Evolutionary conservation across 2,329 filamentous ascomycete genomes (phyloP).

Genomic region (Akanthomyces uredinophilus): DNA sequence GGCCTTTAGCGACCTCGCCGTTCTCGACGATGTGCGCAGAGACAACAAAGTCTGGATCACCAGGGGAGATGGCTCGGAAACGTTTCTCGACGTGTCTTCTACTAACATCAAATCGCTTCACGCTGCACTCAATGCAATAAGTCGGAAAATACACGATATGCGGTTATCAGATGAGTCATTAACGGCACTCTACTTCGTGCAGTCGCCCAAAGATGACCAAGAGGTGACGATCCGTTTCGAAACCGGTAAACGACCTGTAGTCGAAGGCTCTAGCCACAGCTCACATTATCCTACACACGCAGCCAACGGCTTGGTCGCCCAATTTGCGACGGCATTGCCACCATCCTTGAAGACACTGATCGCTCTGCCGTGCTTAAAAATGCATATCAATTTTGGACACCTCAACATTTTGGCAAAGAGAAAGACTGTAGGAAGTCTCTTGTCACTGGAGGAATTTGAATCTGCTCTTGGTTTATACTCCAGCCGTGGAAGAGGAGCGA

Average conservation of each 20-base stretch:
- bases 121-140: constrained; percentile 25
- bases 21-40: constrained; percentile 26
- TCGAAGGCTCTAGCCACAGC: not conserved
- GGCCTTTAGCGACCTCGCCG: constrained; percentile 21
- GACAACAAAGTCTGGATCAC: constrained; percentile 29
- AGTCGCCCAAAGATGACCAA: constrained; percentile 17
- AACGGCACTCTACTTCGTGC: constrained; percentile 24
- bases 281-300: not conserved
- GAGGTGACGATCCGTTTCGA: constrained; percentile 21
- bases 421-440: constrained; percentile 20
- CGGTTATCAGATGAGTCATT: constrained; percentile 24
- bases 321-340: constrained; percentile 20
- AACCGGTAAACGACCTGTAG: constrained; percentile 22
- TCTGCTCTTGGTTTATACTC: constrained; percentile 25
- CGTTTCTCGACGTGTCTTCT: constrained; percentile 24
- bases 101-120: constrained; percentile 22
- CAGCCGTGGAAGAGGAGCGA: constrained; percentile 24
- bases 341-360: constrained; percentile 23
- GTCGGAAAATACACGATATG: constrained; percentile 30
- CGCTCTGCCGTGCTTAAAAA: constrained; percentile 22
- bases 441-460: constrained; percentile 23
- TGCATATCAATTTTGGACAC: constrained; percentile 30
- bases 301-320: not conserved
- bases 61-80: constrained; percentile 10
- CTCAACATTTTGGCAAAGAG: constrained; percentile 25